Base-by-base conservation (phyloP, 345 rosid species). In the Corchorus capsularis region DNA sequence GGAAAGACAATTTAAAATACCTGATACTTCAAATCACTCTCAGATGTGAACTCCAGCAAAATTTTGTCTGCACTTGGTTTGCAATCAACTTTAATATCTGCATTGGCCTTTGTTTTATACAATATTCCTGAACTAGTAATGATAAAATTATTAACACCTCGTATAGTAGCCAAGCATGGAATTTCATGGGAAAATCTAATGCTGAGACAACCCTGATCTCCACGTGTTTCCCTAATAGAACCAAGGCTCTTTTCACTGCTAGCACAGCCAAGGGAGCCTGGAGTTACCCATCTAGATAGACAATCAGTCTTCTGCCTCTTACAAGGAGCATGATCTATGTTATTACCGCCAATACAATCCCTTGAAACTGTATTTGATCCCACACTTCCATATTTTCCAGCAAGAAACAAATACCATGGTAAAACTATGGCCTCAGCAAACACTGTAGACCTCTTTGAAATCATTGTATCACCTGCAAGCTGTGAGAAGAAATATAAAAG, bases 331-430 rank as follows among this genome's bases (percentile, higher is more conserved):
- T 71, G 59, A 73, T 85, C 83, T 79, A 73, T 2, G 75, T 63
- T 62, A 39, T 63, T 75, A 69, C 68, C 75, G 73, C 69, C 11
- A 20, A 61, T 9, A 53, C 20, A 47, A 63, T 73, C 80, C 76
- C 49, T 72, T 65, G 75, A 62, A 77, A 52, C 72, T 47, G 77
- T 66, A 65, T 63, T 74, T 16, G 66, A 72, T 80, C 66, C 77
- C 35, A 49, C 3, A 67, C 73, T 77, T 75, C 80, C 89, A 77
- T 82, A 86, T 74, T 83, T 84, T 68, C 73, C 87, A 75, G 79
- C 43, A 79, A 93, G 85, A 82, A 81, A 78, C 73, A 95, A 82
- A 80, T 87, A 87, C 95, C 92, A 93, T 53, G 98, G 96, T 80
- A 91, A 77, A 82, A 93, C 59, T 49, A 83, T 47, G 53, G 90